These are phyloP conservation scores for Phascolomyces articulosus DNA, from an alignment of 371 early-diverging fungal species.

Conservation along the genomic window DNA sequence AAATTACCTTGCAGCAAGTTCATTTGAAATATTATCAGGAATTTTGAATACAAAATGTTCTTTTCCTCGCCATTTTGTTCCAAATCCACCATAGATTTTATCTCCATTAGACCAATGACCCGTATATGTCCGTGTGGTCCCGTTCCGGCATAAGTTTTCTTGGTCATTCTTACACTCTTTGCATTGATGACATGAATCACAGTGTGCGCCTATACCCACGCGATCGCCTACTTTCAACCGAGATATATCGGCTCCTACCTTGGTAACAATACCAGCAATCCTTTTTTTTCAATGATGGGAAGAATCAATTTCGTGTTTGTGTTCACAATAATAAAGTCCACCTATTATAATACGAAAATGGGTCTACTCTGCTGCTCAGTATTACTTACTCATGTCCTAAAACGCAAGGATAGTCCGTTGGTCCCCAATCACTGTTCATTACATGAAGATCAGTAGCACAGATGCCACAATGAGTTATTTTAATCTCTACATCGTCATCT, in stretches of 20 bases:
- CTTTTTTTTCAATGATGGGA: no score
- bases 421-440: constrained; percentile 64
- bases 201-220: constrained; percentile 74
- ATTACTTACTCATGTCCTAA: constrained; percentile 55
- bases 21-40: constrained; percentile 57
- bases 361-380: background rate
- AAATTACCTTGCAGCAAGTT: constrained; percentile 60
- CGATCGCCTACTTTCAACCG: constrained; percentile 65
- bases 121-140: constrained; percentile 26
- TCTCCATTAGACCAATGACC: constrained; percentile 55
- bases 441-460: constrained; percentile 57
- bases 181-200: constrained; percentile 44
- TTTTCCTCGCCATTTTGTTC: constrained; percentile 62
- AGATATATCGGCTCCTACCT: constrained; percentile 52
- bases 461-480: constrained; percentile 58
- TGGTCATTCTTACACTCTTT: constrained; percentile 24
- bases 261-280: constrained; percentile 60
- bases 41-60: constrained; percentile 60
- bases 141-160: constrained; percentile 27
- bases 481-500: constrained; percentile 60
- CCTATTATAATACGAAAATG: no score
- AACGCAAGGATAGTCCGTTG: constrained; percentile 60
- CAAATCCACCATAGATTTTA: constrained; percentile 68
- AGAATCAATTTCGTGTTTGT: background rate
- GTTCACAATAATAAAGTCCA: no score